Conservation (phyloP, 495 filamentous ascomycete genomes). For the Penicillium pancosmium region DNA sequence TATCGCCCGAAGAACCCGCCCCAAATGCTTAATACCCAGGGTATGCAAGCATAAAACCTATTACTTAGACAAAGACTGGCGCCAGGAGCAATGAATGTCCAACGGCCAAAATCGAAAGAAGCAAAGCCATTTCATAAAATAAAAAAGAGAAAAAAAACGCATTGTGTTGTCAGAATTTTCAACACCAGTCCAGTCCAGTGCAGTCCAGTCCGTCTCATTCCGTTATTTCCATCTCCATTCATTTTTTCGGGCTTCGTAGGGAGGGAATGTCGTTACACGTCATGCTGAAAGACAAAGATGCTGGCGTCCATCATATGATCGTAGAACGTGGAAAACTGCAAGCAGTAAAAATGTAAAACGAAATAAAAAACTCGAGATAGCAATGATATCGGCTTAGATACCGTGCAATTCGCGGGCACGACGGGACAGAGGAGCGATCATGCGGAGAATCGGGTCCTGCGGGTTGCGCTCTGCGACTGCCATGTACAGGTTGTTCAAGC, state of each 20-base stretch:
- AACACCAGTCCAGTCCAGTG: neutral
- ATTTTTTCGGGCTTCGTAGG: conserved; percentile 5
- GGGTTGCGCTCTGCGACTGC: conserved; percentile 62
- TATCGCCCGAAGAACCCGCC: neutral
- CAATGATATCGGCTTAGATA: neutral
- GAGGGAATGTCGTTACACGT: conserved; percentile 21
- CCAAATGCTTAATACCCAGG: conserved; percentile 3
- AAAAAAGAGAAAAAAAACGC: neutral
- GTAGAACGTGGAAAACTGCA: conserved; percentile 1
- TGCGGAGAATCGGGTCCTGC: conserved; percentile 63
- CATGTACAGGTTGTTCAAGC: conserved; percentile 73
- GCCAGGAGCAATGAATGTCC: neutral
- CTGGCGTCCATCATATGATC: conserved; percentile 1
- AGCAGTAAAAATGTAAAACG: neutral
- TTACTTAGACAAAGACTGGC: neutral
- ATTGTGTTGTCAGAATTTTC: neutral
- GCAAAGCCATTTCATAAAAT: neutral
- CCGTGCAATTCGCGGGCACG: conserved; percentile 55
- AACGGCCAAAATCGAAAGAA: neutral
- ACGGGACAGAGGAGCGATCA: conserved; percentile 58
- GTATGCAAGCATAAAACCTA: neutral
- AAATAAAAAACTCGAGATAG: neutral
- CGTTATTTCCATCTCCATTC: conserved; percentile 10
- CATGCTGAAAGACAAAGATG: conserved; percentile 18
- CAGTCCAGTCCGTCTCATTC: neutral